Evolutionary conservation across 352 stramenopile genomes (phyloP), one percentile per base, ranked within the genome.

Genomic region (Phytopythium helicoides): DNA sequence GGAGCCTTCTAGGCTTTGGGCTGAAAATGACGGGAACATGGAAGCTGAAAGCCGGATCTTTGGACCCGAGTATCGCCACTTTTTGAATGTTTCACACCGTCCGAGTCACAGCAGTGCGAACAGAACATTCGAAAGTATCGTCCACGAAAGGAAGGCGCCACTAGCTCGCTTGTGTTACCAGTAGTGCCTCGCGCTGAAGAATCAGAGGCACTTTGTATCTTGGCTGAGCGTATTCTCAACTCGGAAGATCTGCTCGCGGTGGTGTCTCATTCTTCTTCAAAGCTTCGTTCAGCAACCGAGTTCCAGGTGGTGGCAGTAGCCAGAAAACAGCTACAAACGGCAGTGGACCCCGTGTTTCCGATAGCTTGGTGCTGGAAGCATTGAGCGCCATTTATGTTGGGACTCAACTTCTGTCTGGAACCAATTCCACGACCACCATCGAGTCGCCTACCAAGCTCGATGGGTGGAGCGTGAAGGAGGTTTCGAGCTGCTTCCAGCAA

Each of bases 1-100:
- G 22, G 15, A 56, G 40, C 40, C 8, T 75, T 11, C 46, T 77
- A 47, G 64, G 72, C 11, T 87, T 72, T 51, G 77, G 81, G 16
- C 65, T 89, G 47, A 89, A 85, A 26, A 89, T 87, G 78, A 87
- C 65, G 22, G 78, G 71, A 2, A 79, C 66, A 9, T 93, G 80
- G 76, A 75, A 73, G 38, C 52, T 93, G 14, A 78, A n/a, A 86
- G 35, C 55, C 64, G 2, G 64, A 76, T 15, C 54, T 78, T 1
- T 93, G 83, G 83, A 47, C 49, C 5, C 60, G 64, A 25, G 61
- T 93, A 5, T 88, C 79, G 3, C 74, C 76, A 10, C 54, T 83
- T 10, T 93, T 90, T 54, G 83, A 93, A 57, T 85, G 71, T 39
- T 93, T 90, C 50, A 89, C 76, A 19, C 78, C 78, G 1, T 82